Evolutionary conservation across 495 filamentous ascomycete species (phyloP).

Genomic region (Aspergillus funiculosus): DNA sequence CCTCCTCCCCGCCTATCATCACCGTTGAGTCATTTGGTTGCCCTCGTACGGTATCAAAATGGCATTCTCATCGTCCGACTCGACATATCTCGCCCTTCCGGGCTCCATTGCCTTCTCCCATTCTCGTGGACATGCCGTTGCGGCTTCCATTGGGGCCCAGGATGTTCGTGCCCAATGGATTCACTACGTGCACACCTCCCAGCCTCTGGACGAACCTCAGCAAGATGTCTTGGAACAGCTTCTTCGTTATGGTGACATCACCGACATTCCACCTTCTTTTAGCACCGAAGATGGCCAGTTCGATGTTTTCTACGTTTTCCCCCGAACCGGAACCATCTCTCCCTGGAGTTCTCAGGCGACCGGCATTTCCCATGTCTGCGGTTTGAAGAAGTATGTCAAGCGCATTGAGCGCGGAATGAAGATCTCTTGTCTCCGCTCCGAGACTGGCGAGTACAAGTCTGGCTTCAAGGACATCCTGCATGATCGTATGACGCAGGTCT

Average conservation of each 20-base stretch:
- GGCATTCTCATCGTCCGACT: conserved; percentile 28
- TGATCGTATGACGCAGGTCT: conserved; percentile 89
- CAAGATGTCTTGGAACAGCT: conserved; percentile 51
- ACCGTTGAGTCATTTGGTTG: conserved; percentile 10
- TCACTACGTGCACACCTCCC: conserved; percentile 53
- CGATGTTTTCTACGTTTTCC: conserved; percentile 64
- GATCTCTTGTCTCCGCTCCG: conserved; percentile 49
- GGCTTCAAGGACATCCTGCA: conserved; percentile 67
- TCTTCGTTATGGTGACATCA: conserved; percentile 58
- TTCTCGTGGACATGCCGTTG: conserved; percentile 48
- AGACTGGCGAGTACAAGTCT: conserved; percentile 36
- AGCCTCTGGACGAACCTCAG: conserved; percentile 37
- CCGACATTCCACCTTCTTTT: conserved; percentile 40
- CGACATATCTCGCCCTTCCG: conserved; percentile 43
- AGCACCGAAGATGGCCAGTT: conserved; percentile 36
- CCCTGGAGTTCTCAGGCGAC: conserved; percentile 98
- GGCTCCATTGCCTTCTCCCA: conserved; percentile 49
- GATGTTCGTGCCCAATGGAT: conserved; percentile 59
- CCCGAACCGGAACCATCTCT: conserved; percentile 77
- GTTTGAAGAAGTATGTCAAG: conserved; percentile 62
- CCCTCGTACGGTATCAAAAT: conserved; percentile 24
- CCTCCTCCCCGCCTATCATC: conserved; percentile 9
- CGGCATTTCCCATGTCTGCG: conserved; percentile 88
- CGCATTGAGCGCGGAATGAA: conserved; percentile 85
- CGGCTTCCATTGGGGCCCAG: conserved; percentile 46